Evolutionary conservation across 208 protist species (phyloP).

Genomic region (Blastocrithidia nonstop): DNA sequence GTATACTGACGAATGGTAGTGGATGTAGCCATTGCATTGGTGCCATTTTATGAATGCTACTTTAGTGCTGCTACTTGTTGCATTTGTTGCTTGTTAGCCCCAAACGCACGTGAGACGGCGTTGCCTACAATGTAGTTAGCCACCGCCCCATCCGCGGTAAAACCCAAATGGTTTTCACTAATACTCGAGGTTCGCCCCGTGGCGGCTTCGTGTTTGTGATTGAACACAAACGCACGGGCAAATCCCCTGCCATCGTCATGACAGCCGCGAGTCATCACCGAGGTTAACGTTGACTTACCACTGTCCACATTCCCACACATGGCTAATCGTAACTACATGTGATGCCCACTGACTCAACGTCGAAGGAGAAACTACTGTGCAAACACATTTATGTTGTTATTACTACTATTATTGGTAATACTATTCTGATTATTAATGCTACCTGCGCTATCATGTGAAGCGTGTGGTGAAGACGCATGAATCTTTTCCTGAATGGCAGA

Average conservation of each 20-base stretch:
- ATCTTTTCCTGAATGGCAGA: constrained; percentile 1
- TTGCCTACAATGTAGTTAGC: constrained; percentile 58
- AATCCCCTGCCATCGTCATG: constrained; percentile 80
- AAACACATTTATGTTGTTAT: neutral
- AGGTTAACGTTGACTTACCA: constrained; percentile 85
- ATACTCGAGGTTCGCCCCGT: constrained; percentile 92
- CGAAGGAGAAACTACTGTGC: constrained; percentile 70
- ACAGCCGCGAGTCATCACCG: constrained; percentile 80
- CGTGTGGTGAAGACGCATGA: no score
- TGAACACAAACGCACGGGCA: constrained; percentile 83
- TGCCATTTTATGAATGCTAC: no score
- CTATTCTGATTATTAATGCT: neutral
- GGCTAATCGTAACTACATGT: constrained; percentile 73
- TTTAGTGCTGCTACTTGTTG: neutral
- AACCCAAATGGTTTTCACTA: constrained; percentile 92
- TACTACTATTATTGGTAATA: constrained; percentile 9
- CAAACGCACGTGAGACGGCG: neutral
- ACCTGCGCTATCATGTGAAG: neutral
- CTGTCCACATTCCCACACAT: constrained; percentile 91
- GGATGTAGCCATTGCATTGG: neutral
- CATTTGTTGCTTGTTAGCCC: neutral
- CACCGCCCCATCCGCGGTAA: constrained; percentile 83
- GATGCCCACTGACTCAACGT: constrained; percentile 12
- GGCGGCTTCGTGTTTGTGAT: constrained; percentile 91
- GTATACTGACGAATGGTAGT: constrained; percentile 18